Base-by-base conservation (phyloP, 2,329 filamentous ascomycete species). In the Magnaporthiopsis poae region DNA sequence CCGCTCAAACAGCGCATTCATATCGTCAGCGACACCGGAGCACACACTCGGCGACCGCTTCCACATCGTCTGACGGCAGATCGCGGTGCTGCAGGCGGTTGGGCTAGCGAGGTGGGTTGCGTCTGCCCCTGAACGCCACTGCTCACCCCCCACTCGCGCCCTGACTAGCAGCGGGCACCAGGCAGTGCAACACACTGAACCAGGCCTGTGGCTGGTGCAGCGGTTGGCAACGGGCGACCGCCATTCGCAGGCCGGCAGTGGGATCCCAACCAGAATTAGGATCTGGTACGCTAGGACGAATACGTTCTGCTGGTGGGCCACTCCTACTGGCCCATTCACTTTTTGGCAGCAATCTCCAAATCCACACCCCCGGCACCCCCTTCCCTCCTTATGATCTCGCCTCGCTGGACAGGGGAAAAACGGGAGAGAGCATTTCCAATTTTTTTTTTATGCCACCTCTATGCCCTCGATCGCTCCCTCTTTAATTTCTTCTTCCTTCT, bases 401-500 rank as follows among this genome's bases (percentile, higher is more conserved):
- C 46, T 56, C 46, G n/a, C 46, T 18, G 18, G 46, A 56, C 46
- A 56, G 46, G 46, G 46, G 46, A 25, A 56, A 56, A 56, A 56
- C 8, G 18, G 46, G 46, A 25, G 46, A 25, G 46, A 56, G 46
- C 46, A n/a, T 25, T 56, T 56, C 18, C 46, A 56, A 56, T 56
- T 56, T 56, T 56, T 56, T 36, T 36, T 36, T 36, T 12, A 11
- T 56, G 46, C n/a, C 21, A 13, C 46, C 25, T 56, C 46, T 56
- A 59, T 29, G 25, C 39, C 36, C 31, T n/a, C 39, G 39, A 39
- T 52, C 36, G 62, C 62, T 52, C 62, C 21, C 39, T 64, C 36
- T 27, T 59, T 52, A 27, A 31, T 64, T 52, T 63, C 52, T 29
- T 33, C 39, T 31, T 64, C 39, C 31, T 64, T 27, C 39, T 59